These are phyloP conservation scores for Verticillium alfalfae DNA, from an alignment of 2,329 filamentous ascomycete genomes.

Conservation along the genomic window DNA sequence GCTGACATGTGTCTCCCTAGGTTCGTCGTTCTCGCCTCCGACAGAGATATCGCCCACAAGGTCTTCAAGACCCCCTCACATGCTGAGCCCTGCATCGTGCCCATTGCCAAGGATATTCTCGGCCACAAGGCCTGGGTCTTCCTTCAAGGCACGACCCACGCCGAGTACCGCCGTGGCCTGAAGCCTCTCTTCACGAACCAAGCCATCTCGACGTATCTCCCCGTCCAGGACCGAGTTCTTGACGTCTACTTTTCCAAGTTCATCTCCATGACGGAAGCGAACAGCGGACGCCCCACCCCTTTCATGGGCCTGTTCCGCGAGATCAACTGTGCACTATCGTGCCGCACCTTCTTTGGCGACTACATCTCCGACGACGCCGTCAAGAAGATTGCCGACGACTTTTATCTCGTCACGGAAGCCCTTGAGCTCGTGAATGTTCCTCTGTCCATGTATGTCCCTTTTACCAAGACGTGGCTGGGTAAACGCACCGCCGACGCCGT, in stretches of 20 bases:
- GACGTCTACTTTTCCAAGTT: slow-evolving; percentile 66
- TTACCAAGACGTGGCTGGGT: slow-evolving; percentile 70
- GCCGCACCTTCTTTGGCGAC: slow-evolving; percentile 74
- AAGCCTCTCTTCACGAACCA: slow-evolving; percentile 70
- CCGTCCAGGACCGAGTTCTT: slow-evolving; percentile 68
- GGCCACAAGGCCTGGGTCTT: slow-evolving; percentile 74
- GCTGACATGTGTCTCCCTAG: slow-evolving; percentile 28
- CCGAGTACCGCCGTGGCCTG: slow-evolving; percentile 72
- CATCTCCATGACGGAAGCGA: slow-evolving; percentile 48
- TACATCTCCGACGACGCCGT: slow-evolving; percentile 69
- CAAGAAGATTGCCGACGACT: slow-evolving; percentile 72
- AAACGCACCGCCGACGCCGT: slow-evolving; percentile 71
- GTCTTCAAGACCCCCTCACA: slow-evolving; percentile 74
- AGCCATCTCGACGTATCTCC: slow-evolving; percentile 65
- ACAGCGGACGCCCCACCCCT: slow-evolving; percentile 50
- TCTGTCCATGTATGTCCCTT: slow-evolving; percentile 62
- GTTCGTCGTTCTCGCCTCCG: slow-evolving; percentile 74
- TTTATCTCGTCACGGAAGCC: slow-evolving; percentile 71
- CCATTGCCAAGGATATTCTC: slow-evolving; percentile 68
- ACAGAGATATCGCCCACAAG: slow-evolving; percentile 73
- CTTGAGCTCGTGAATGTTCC: slow-evolving; percentile 78
- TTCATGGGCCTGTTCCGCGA: slow-evolving; percentile 73
- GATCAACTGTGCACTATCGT: slow-evolving; percentile 72
- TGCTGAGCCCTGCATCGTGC: slow-evolving; percentile 73
- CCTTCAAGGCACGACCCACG: slow-evolving; percentile 68